phyloP scores from a whole-genome alignment of 306 rosid genomes.

The Prunus salicina region DNA sequence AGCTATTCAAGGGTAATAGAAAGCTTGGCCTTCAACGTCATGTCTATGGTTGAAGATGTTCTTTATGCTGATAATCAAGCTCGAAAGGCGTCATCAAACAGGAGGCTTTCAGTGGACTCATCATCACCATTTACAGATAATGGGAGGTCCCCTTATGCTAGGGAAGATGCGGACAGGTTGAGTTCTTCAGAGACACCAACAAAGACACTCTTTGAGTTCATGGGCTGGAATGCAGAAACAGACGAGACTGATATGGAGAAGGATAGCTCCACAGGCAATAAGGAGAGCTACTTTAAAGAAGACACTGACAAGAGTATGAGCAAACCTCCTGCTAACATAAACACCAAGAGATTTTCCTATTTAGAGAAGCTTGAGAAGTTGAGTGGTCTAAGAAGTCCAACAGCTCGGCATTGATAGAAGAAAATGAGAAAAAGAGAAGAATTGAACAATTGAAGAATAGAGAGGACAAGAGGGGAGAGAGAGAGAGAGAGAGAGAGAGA shows the following conservation, averaged over 20 bases:
- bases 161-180: conserved; percentile 21
- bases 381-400: conserved; percentile 62
- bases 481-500: no score
- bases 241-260: conserved; percentile 20
- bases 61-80: conserved; percentile 50
- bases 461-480: no score
- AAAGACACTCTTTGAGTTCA: conserved; percentile 87
- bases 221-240: conserved; percentile 57
- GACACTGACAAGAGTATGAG: conserved; percentile 24
- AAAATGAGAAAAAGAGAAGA: not conserved
- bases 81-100: conserved; percentile 32
- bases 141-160: conserved; percentile 22
- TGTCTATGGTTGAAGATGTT: conserved; percentile 89
- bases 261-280: conserved; percentile 18
- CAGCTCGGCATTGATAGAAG: conserved; percentile 46
- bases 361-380: conserved; percentile 78
- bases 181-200: conserved; percentile 38
- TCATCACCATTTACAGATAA: not conserved
- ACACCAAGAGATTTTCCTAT: conserved; percentile 45
- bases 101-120: conserved; percentile 35
- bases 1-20: conserved; percentile 95
- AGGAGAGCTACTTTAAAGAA: conserved; percentile 31
- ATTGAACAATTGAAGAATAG: not conserved
- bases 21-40: conserved; percentile 71
- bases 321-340: conserved; percentile 36